Evolutionary conservation across 1,284 basidiomycete species (phyloP), one percentile per base, ranked within the genome.

Genomic region (Malassezia restricta): DNA sequence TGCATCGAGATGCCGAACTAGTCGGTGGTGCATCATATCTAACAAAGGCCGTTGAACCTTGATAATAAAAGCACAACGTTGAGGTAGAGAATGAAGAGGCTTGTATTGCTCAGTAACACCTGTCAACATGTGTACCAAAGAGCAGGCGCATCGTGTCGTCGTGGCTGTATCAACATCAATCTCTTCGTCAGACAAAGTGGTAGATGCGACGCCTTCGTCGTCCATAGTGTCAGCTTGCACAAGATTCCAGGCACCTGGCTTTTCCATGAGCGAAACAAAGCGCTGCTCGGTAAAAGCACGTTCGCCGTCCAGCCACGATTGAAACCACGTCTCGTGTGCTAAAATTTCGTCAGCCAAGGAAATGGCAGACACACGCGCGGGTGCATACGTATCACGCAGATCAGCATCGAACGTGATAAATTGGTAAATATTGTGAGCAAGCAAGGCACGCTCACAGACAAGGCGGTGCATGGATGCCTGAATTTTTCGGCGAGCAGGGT

Each of bases 341-440:
- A 98, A 78, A 5, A 98, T 82, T 8, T 86, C 79, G 27, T 85
- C 83, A 52, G 85, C 59, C 7, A 73, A 35, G 40, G 54, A 52
- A 4, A 58, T 33, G 49, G 63, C 58, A 11, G 68, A 69, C 31
- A 49, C 24, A 35, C 51, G 39, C 40, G 62, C 43, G n/a, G 53
- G 51, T 51, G 63, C 6, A 58, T 68, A 49, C 78, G 78, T 17
- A 2, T 41, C 41, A 0, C 59, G 54, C 3, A 96, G 72, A 6
- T 83, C 79, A 29, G 83, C 81, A 74, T 98, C 94, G 61, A 96
- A 98, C 0, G 83, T 74, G 7, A 96, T 77, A 0, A 88, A 81
- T 73, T 95, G 87, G 70, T 92, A 92, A 42, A 98, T 84, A 0
- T 89, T 95, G 69, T 98, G 92, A 0, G 92, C 92, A 4, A 98